Evolutionary conservation across 2,329 filamentous ascomycete species (phyloP).

Genomic region (Madurella mycetomatis): DNA sequence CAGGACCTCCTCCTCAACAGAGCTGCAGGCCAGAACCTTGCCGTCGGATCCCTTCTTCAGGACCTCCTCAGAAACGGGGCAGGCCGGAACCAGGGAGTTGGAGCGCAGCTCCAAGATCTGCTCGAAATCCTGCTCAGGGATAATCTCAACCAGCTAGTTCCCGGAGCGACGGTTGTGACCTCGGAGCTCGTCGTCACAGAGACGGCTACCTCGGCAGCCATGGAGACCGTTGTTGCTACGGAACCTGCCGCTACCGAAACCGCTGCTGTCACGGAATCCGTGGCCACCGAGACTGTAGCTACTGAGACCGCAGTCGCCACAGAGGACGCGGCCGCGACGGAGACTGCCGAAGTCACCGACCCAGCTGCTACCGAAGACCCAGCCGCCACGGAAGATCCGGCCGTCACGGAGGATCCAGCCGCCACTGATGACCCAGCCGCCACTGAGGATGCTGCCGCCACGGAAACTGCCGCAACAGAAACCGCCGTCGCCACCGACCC

Average conservation of each 20-base stretch:
- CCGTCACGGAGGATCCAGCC: neutral
- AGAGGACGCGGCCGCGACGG: neutral
- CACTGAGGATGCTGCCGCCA: neutral
- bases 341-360: neutral
- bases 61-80: neutral
- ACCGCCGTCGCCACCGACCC: neutral
- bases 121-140: neutral
- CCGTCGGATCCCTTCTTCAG: slow-evolving; percentile 3
- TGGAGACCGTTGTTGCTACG: neutral
- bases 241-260: neutral
- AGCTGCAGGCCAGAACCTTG: neutral
- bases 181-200: neutral
- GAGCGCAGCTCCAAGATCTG: neutral
- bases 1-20: neutral
- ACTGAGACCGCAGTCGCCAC: neutral
- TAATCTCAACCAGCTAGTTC: neutral
- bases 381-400: neutral
- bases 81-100: neutral
- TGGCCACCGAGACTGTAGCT: neutral
- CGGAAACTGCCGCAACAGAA: neutral
- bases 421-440: neutral
- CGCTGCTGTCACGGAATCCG: neutral
- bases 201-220: neutral
- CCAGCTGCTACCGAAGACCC: neutral
- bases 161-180: neutral